Evolutionary conservation across 257 asterid genomes (phyloP), one percentile per base, ranked within the genome.

Genomic region (Pogostemon cablin): DNA sequence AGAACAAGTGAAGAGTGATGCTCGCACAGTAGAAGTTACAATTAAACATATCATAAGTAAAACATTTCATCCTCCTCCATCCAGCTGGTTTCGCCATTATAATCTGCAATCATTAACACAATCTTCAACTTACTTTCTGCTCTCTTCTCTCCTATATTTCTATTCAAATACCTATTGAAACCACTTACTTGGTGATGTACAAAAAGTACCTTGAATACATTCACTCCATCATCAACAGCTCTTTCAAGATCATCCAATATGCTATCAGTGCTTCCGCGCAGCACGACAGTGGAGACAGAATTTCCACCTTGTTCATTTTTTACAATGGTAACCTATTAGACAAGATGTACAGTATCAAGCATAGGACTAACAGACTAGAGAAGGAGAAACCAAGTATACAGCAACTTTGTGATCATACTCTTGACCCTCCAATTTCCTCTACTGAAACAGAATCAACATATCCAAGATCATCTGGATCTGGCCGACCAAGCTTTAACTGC

Each of bases 301-400:
- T 90, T 95, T 73, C 98, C 99, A 80, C 99, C 99, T 80, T 84
- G 95, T 78, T 92, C 98, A 68, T 86, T 95, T 85, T 85, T 92
- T 35, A 92, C 99, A 82, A 95, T 62, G n/a, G 99, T 95, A 50
- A 95, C 98, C 98, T 95, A 68, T 69, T 2, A 74, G 25, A 74
- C 35, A 80, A 66, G 12, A 72, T 34, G 72, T n/a, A 54, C 46
- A 64, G 58, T 52, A 61, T 53, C 39, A 59, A 66, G 9, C 32
- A 55, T 17, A 47, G 35, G 9, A 66, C 44, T 25, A 67, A 73
- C 17, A 17, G 34, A 78, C 42, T 12, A 10, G 44, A 65, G 62
- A 54, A 44, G 44, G 48, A 70, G 60, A 4, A 61, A 42, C 39
- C 72, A 74, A 42, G 12, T 53, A 63, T n/a, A 32, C 62, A 17